Percentiles rank a stretch among this genome's conserved stretches.
Conservation (phyloP, 129 eudicot species). For the Chrysanthemum seticuspe region DNA sequence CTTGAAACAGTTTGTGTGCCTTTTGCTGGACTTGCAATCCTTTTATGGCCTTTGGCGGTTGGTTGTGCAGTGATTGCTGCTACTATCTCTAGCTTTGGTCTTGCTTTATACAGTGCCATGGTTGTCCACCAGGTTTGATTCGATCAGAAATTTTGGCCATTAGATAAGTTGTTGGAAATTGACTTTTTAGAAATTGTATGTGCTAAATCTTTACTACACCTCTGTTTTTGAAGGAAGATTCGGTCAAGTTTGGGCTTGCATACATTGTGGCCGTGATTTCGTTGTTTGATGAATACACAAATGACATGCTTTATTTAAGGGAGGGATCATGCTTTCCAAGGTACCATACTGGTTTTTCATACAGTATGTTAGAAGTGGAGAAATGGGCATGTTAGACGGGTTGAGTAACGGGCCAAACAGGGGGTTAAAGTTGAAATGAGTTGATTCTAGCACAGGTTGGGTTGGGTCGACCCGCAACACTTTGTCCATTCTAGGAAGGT, state of each 20-base stretch:
- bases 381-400: background rate
- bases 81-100: constrained; percentile 67
- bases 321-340: constrained; percentile 91
- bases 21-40: constrained; percentile 80
- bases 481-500: background rate
- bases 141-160: background rate
- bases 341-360: constrained; percentile 31
- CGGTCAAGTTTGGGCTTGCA: constrained; percentile 72
- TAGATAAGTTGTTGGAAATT: background rate
- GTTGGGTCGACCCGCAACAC: background rate
- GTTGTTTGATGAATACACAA: constrained; percentile 79
- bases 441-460: background rate
- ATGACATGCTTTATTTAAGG: constrained; percentile 76
- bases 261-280: constrained; percentile 70
- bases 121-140: constrained; percentile 69
- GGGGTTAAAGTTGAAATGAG: background rate
- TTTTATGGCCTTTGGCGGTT: constrained; percentile 88
- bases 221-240: constrained; percentile 61
- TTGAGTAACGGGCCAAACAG: background rate
- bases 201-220: background rate
- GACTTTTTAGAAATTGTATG: background rate
- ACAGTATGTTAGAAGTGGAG: background rate
- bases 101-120: constrained; percentile 73
- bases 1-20: constrained; percentile 91
- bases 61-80: constrained; percentile 64